Percentiles rank a stretch among this genome's conserved stretches.
Conservation (phyloP, 352 stramenopile species). For the Hyaloperonospora brassicae region DNA sequence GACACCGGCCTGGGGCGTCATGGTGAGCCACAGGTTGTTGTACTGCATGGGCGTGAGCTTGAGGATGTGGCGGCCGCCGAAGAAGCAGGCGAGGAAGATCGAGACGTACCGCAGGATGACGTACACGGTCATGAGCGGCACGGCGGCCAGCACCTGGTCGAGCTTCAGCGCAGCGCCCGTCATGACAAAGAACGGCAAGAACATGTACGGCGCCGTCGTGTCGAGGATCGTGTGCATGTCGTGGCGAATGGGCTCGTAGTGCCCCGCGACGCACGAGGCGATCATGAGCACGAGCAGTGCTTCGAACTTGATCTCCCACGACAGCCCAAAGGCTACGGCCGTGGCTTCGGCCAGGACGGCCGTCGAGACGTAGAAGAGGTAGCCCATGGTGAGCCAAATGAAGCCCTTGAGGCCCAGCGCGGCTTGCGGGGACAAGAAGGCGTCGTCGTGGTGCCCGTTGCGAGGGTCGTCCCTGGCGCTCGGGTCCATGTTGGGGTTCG, state of each 20-base stretch:
- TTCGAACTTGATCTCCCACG: slow-evolving; percentile 64
- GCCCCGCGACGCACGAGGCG: slow-evolving; percentile 52
- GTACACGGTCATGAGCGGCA: slow-evolving; percentile 60
- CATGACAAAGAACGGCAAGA: slow-evolving; percentile 74
- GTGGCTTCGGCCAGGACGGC: slow-evolving; percentile 36
- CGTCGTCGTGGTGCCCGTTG: slow-evolving; percentile 15
- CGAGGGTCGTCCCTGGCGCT: slow-evolving; percentile 27
- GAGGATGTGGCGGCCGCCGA: slow-evolving; percentile 45
- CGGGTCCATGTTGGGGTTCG: slow-evolving; percentile 31
- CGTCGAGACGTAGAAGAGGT: slow-evolving; percentile 56
- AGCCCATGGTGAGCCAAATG: slow-evolving; percentile 53
- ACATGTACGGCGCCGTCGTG: slow-evolving; percentile 54
- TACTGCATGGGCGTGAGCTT: slow-evolving; percentile 51
- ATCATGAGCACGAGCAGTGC: slow-evolving; percentile 63
- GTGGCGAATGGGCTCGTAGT: slow-evolving; percentile 48
- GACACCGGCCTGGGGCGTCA: slow-evolving; percentile 60
- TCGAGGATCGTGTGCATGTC: slow-evolving; percentile 73
- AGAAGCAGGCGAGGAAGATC: slow-evolving; percentile 61
- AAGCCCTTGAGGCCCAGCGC: slow-evolving; percentile 54
- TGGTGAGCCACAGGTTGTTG: slow-evolving; percentile 69
- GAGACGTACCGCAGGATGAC: slow-evolving; percentile 48
- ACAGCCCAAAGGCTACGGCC: slow-evolving; percentile 38
- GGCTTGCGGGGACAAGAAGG: slow-evolving; percentile 16
- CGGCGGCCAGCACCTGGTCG: slow-evolving; percentile 50
- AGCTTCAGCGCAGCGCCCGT: slow-evolving; percentile 56